These are phyloP conservation scores for Mesembryanthemum crystallinum DNA, from an alignment of 148 eudicot species.

Conservation along the genomic window DNA sequence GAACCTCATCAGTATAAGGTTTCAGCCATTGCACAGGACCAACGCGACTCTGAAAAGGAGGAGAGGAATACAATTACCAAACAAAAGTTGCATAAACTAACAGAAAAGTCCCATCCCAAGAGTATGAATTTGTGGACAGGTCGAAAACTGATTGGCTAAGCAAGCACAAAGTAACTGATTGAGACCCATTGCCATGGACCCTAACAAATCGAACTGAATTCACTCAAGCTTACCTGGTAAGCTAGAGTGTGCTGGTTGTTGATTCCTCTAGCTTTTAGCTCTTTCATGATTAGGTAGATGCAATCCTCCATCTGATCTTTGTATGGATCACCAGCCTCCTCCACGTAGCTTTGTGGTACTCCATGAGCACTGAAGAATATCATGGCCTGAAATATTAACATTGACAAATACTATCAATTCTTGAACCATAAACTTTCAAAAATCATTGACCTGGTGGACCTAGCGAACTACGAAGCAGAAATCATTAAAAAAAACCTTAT, in stretches of 20 bases:
- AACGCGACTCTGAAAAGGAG: slow-evolving; percentile 74
- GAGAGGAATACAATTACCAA: slow-evolving; percentile 9
- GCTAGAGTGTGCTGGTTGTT: slow-evolving; percentile 83
- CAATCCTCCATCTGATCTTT: slow-evolving; percentile 99
- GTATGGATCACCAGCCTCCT: slow-evolving; percentile 95
- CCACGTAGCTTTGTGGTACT: slow-evolving; percentile 94
- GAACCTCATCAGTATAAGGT: slow-evolving; percentile 98
- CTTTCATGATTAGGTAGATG: slow-evolving; percentile 85
- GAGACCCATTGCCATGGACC: background rate
- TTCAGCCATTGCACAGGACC: slow-evolving; percentile 99
- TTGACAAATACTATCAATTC: slow-evolving; percentile 19
- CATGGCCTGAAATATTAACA: slow-evolving; percentile 58
- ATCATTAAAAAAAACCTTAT: slow-evolving; percentile 17
- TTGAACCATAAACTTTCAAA: background rate
- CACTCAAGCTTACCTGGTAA: slow-evolving; percentile 60
- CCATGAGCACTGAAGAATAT: slow-evolving; percentile 99
- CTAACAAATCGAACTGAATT: background rate
- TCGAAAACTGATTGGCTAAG: background rate
- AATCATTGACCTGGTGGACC: background rate
- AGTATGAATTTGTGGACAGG: background rate
- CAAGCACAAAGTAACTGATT: background rate
- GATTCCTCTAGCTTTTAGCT: slow-evolving; percentile 75
- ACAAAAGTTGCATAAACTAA: background rate
- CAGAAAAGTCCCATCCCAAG: background rate
- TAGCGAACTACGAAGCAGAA: background rate